phyloP scores from a whole-genome alignment of 2,329 filamentous ascomycete species.

The Sporothrix sp. region DNA sequence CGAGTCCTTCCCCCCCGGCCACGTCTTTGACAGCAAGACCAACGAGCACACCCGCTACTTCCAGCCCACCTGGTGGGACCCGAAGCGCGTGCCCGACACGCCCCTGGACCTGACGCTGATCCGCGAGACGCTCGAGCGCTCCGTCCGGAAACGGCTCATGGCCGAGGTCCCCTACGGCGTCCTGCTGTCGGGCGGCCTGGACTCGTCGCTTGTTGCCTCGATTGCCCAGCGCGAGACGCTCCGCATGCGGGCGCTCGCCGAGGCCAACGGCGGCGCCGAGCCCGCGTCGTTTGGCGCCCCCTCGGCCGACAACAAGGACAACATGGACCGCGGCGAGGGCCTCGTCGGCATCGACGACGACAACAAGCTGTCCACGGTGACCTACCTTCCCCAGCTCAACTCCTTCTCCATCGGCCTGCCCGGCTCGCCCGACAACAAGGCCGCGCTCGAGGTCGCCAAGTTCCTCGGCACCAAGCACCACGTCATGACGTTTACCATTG shows the following conservation, averaged over 20 bases:
- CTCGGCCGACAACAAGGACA: slow-evolving; percentile 30
- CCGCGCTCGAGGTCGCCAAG: slow-evolving; percentile 84
- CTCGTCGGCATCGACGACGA: slow-evolving; percentile 92
- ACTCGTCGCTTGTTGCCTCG: slow-evolving; percentile 88
- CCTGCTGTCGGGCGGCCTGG: slow-evolving; percentile 84
- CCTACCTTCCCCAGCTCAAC: slow-evolving; percentile 89
- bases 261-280: slow-evolving; percentile 36
- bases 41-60: slow-evolving; percentile 80
- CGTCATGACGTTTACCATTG: slow-evolving; percentile 94
- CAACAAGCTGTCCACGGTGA: slow-evolving; percentile 79
- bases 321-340: slow-evolving; percentile 54
- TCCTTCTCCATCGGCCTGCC: slow-evolving; percentile 98
- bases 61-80: slow-evolving; percentile 87
- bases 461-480: slow-evolving; percentile 98
- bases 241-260: slow-evolving; percentile 58
- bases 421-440: slow-evolving; percentile 82
- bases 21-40: slow-evolving; percentile 92
- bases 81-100: slow-evolving; percentile 62
- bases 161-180: slow-evolving; percentile 98
- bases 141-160: slow-evolving; percentile 95
- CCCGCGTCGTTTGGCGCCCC: slow-evolving; percentile 36
- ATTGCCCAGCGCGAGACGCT: slow-evolving; percentile 92
- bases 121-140: slow-evolving; percentile 73
- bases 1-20: slow-evolving; percentile 85
- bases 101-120: slow-evolving; percentile 78